A percentile compares a stretch with the other conserved stretches of the same genome.
Evolutionary conservation across 331 rosid genomes (phyloP).

Genomic region (Acacia pycnantha): DNA sequence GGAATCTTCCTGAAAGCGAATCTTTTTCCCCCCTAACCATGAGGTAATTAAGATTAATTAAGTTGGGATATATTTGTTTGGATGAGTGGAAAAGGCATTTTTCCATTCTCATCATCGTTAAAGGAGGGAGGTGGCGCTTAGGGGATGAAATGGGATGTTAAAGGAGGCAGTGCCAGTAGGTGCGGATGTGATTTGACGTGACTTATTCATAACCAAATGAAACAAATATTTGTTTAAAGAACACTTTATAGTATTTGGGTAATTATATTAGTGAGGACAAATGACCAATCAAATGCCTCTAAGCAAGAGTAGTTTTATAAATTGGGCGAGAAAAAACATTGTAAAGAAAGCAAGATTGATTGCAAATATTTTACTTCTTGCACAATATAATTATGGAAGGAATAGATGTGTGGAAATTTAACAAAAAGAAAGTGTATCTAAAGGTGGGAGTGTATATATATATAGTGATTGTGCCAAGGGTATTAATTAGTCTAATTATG

Average conservation of each 20-base stretch:
- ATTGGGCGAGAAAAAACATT: background rate
- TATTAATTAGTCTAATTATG: background rate
- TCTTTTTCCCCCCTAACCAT: background rate
- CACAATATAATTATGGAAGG: background rate
- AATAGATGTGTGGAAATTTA: background rate
- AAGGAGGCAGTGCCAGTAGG: background rate
- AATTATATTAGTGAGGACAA: background rate
- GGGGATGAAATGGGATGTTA: background rate
- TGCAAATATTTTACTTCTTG: background rate
- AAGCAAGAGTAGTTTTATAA: background rate
- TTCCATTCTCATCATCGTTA: background rate
- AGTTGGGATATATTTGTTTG: background rate
- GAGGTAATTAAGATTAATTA: background rate
- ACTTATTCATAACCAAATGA: background rate
- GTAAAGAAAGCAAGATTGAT: background rate
- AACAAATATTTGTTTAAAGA: background rate
- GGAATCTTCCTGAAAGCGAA: background rate
- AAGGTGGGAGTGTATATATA: background rate
- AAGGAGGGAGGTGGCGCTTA: background rate
- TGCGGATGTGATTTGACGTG: background rate
- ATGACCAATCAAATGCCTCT: background rate
- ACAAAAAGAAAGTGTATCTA: too few relatives aligned
- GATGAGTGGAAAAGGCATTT: background rate
- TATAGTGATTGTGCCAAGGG: background rate
- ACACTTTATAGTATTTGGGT: background rate